Percentiles rank a stretch among this genome's conserved stretches.
Conservation (phyloP, 2,329 filamentous ascomycete genomes). For the Neonectria neomacrospora region DNA sequence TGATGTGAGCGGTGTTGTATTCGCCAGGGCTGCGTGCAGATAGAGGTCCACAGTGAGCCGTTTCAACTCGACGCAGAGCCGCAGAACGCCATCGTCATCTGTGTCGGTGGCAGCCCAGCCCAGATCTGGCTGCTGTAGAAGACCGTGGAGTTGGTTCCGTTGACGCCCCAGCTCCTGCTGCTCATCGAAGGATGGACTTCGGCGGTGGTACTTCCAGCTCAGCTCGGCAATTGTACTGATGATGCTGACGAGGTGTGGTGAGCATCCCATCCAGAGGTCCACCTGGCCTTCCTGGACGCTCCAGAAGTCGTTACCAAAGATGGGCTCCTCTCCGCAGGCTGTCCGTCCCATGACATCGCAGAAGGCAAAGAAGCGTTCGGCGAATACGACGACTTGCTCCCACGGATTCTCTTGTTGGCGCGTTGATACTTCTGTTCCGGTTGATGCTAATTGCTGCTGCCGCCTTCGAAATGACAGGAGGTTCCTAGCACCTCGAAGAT, state of each 20-base stretch:
- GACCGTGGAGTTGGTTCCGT: not conserved
- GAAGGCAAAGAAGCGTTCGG: slow-evolving; percentile 62
- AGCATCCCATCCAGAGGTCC: slow-evolving; percentile 61
- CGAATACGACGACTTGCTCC: slow-evolving; percentile 43
- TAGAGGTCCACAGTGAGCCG: slow-evolving; percentile 57
- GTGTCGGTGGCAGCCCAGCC: slow-evolving; percentile 1
- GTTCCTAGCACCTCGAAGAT: slow-evolving; percentile 59
- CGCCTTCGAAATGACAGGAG: slow-evolving; percentile 54
- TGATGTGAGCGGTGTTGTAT: slow-evolving; percentile 51
- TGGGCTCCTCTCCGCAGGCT: slow-evolving; percentile 58
- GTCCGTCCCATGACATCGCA: slow-evolving; percentile 63
- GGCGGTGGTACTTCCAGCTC: not conserved
- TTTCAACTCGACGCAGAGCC: slow-evolving; percentile 45
- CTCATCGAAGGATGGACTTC: not conserved
- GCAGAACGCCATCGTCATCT: slow-evolving; percentile 31
- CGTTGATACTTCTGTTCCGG: not conserved
- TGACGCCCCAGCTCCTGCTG: not conserved
- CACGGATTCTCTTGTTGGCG: slow-evolving; percentile 4
- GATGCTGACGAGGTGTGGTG: slow-evolving; percentile 57
- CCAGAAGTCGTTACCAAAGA: slow-evolving; percentile 62
- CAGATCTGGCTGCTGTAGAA: slow-evolving; percentile 1
- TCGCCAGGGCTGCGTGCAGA: slow-evolving; percentile 56
- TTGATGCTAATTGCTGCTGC: slow-evolving; percentile 31
- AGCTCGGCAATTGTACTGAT: slow-evolving; percentile 60
- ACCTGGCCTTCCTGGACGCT: slow-evolving; percentile 36